Evolutionary conservation across 2,329 filamentous ascomycete genomes (phyloP).

Genomic region (Myriangium duriaei): DNA sequence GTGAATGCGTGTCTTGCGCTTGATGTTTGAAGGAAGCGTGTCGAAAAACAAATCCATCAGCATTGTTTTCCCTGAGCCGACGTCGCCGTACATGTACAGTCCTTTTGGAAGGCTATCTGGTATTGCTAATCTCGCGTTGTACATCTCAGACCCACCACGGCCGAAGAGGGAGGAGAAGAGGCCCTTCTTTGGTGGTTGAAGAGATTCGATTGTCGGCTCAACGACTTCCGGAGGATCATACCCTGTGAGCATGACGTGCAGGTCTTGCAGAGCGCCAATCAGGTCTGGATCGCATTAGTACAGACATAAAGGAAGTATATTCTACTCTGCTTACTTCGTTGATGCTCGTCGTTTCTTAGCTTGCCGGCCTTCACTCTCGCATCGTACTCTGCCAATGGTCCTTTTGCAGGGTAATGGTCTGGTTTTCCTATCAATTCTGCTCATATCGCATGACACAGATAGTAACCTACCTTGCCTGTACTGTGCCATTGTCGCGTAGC

Average conservation of each 20-base stretch:
- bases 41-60: slow-evolving; percentile 98
- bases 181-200: slow-evolving; percentile 41
- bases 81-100: slow-evolving; percentile 90
- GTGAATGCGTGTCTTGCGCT: slow-evolving; percentile 81
- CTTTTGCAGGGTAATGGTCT: slow-evolving; percentile 24
- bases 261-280: slow-evolving; percentile 75
- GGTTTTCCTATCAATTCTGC: slow-evolving; percentile 2
- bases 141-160: slow-evolving; percentile 19
- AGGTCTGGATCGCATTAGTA: slow-evolving; percentile 48
- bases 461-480: slow-evolving; percentile 16
- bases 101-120: slow-evolving; percentile 58
- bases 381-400: slow-evolving; percentile 83
- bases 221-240: slow-evolving; percentile 65
- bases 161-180: slow-evolving; percentile 52
- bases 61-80: slow-evolving; percentile 98
- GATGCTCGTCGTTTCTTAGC: slow-evolving; percentile 78
- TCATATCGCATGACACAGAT: neutral
- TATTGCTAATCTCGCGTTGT: slow-evolving; percentile 2
- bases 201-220: slow-evolving; percentile 63
- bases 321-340: slow-evolving; percentile 52
- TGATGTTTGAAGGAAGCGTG: slow-evolving; percentile 68
- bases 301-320: neutral
- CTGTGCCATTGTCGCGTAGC: slow-evolving; percentile 21
- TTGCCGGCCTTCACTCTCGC: slow-evolving; percentile 59
- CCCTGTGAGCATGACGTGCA: slow-evolving; percentile 66